phyloP scores from a whole-genome alignment of 2,329 filamentous ascomycete species.

The Tolypocladium amazonense region DNA sequence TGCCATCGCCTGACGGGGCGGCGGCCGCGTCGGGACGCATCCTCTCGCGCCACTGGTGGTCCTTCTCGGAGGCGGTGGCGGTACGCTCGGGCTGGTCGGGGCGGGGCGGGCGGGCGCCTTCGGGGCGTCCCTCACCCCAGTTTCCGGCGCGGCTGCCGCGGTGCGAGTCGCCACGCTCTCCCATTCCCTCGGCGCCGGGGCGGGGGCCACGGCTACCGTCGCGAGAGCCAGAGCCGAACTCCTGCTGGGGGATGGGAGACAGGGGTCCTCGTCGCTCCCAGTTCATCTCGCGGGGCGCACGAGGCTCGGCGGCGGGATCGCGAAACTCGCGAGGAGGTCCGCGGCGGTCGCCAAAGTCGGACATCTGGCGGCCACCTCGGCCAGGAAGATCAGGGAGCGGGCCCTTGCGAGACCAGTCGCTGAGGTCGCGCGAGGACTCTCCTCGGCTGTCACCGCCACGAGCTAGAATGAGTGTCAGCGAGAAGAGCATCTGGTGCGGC shows the following conservation, averaged over 20 bases:
- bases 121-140: slow-evolving; percentile 65
- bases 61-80: slow-evolving; percentile 81
- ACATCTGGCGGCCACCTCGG: slow-evolving; percentile 32
- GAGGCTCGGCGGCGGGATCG: slow-evolving; percentile 48
- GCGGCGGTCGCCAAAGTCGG: slow-evolving; percentile 51
- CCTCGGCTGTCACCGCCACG: slow-evolving; percentile 60
- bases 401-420: slow-evolving; percentile 88
- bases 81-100: slow-evolving; percentile 60
- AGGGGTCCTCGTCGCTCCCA: slow-evolving; percentile 95
- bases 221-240: slow-evolving; percentile 37
- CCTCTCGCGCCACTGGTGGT: slow-evolving; percentile 83
- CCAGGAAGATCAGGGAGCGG: slow-evolving; percentile 66
- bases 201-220: slow-evolving; percentile 41
- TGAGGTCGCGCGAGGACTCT: slow-evolving; percentile 67
- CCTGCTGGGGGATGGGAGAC: slow-evolving; percentile 52
- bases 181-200: slow-evolving; percentile 38
- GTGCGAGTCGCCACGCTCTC: slow-evolving; percentile 45
- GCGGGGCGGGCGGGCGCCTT: slow-evolving; percentile 70
- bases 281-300: slow-evolving; percentile 61
- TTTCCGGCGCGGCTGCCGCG: slow-evolving; percentile 59
- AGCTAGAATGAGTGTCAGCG: slow-evolving; percentile 45
- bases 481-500: neutral
- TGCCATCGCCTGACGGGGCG: slow-evolving; percentile 60
- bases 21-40: slow-evolving; percentile 74
- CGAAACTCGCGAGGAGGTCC: slow-evolving; percentile 31